phyloP scores from a whole-genome alignment of 345 rosid species.

The Melaleuca alternifolia region DNA sequence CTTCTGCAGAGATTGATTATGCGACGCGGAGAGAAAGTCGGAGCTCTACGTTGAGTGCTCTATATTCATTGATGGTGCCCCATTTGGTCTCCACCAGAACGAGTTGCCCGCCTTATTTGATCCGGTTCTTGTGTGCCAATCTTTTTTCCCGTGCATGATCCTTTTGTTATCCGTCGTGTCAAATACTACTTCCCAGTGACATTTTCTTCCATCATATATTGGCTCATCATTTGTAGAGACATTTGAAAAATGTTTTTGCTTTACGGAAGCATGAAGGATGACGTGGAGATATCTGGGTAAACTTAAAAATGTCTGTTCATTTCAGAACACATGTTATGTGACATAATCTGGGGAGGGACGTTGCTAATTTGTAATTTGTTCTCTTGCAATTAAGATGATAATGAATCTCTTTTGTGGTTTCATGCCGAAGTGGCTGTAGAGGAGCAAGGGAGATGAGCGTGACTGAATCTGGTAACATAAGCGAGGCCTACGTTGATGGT shows the following conservation, averaged over 20 bases:
- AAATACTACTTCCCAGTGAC: neutral
- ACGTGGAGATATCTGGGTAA: neutral
- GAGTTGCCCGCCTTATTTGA: slow-evolving; percentile 26
- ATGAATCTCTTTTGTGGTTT: neutral
- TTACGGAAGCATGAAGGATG: neutral
- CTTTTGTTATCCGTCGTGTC: neutral
- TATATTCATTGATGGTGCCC: slow-evolving; percentile 81
- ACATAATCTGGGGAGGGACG: neutral
- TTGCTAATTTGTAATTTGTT: neutral
- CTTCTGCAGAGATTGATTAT: neutral
- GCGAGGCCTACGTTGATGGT: neutral
- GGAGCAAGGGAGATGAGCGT: neutral
- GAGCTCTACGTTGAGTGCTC: slow-evolving; percentile 82
- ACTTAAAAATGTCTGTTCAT: neutral
- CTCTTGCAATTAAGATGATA: neutral
- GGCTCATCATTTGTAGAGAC: neutral
- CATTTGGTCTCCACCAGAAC: slow-evolving; percentile 87
- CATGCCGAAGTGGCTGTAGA: neutral
- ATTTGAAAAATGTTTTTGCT: neutral
- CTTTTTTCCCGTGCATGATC: neutral
- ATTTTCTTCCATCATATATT: neutral
- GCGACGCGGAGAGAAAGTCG: slow-evolving; percentile 46
- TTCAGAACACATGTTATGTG: neutral
- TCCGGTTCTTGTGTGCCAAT: neutral
- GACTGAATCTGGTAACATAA: neutral